A percentile compares a stretch with the other conserved stretches of the same genome.
Evolutionary conservation across 305 asterid genomes (phyloP).

Genomic region (Fraxinus dipetala): DNA sequence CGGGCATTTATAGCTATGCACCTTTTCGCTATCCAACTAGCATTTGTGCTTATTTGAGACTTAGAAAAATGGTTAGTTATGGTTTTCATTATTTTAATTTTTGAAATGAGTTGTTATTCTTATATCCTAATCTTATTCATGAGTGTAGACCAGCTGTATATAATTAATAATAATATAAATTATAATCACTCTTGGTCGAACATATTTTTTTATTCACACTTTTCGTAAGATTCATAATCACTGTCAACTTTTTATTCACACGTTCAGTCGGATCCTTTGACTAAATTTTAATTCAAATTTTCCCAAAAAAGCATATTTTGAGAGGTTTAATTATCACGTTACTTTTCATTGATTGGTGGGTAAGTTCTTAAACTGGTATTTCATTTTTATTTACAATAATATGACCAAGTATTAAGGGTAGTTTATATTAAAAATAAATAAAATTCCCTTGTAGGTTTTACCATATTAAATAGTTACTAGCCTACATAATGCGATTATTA

Average conservation of each 20-base stretch:
- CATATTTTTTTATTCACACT: background rate
- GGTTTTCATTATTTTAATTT: background rate
- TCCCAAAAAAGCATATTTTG: background rate
- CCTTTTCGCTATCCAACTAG: conserved; percentile 4
- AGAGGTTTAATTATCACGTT: too few relatives aligned
- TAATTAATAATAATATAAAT: background rate
- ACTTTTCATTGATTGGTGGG: background rate
- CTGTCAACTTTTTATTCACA: background rate
- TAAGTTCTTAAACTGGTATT: background rate
- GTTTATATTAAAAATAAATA: too few relatives aligned
- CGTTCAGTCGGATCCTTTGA: background rate
- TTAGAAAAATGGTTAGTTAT: background rate
- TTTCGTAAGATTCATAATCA: background rate
- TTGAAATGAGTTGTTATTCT: background rate
- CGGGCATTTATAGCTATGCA: conserved; percentile 21
- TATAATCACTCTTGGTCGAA: too few relatives aligned
- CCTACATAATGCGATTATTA: too few relatives aligned
- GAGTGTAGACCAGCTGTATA: conserved; percentile 1
- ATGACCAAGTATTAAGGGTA: background rate
- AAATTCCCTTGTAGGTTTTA: too few relatives aligned
- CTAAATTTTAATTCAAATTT: too few relatives aligned
- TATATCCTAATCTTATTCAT: background rate
- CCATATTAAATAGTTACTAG: too few relatives aligned
- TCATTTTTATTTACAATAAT: too few relatives aligned
- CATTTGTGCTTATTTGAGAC: conserved; percentile 14